phyloP scores from a whole-genome alignment of 2,329 filamentous ascomycete genomes.

The Stagonosporopsis rhizophila region DNA sequence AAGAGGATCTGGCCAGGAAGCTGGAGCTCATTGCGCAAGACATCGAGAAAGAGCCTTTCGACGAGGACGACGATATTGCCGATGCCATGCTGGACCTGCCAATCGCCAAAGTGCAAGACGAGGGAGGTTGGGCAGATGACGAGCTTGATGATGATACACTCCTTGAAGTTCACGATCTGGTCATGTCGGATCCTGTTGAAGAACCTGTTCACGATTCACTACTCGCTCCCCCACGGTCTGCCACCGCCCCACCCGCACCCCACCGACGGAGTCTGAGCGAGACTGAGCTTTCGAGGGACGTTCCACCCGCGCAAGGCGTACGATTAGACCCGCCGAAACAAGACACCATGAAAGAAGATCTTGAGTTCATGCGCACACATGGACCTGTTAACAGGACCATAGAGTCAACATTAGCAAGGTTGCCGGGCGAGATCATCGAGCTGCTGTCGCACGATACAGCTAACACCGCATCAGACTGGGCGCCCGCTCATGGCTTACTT shows the following conservation, averaged over 20 bases:
- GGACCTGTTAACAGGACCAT: slow-evolving; percentile 40
- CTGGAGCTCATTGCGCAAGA: slow-evolving; percentile 32
- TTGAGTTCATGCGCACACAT: slow-evolving; percentile 36
- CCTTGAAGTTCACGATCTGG: slow-evolving; percentile 36
- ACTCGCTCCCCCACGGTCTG: not conserved
- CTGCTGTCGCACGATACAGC: slow-evolving; percentile 43
- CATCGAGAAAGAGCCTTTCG: slow-evolving; percentile 44
- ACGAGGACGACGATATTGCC: slow-evolving; percentile 32
- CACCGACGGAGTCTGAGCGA: not conserved
- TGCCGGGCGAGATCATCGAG: slow-evolving; percentile 42
- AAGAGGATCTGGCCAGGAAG: slow-evolving; percentile 26
- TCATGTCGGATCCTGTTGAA: slow-evolving; percentile 37
- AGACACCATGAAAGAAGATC: not conserved
- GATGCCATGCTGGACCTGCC: slow-evolving; percentile 24
- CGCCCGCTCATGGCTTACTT: slow-evolving; percentile 35
- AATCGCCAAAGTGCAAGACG: slow-evolving; percentile 2
- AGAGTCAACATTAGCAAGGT: slow-evolving; percentile 32
- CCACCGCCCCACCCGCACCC: slow-evolving; percentile 9
- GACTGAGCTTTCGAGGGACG: not conserved
- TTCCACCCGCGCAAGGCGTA: not conserved
- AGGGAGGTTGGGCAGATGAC: slow-evolving; percentile 35
- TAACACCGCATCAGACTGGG: slow-evolving; percentile 29
- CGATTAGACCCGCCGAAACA: not conserved
- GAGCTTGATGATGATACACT: slow-evolving; percentile 46
- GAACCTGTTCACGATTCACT: slow-evolving; percentile 1